Evolutionary conservation across 495 filamentous ascomycete genomes (phyloP).

Genomic region (Lasiosphaeria hispida): DNA sequence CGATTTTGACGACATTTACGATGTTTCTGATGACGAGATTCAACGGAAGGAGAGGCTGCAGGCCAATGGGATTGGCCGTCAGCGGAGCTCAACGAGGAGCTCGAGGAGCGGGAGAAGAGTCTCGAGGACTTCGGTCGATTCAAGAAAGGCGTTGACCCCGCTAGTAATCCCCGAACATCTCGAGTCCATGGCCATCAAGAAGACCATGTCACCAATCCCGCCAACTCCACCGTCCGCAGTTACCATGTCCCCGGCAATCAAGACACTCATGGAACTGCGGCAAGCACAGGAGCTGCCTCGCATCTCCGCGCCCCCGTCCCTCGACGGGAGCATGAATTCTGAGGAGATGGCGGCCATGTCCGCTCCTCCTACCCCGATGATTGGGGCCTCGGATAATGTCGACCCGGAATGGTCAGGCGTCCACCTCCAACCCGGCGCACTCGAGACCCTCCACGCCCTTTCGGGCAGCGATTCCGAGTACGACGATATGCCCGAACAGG

Average conservation of each 20-base stretch:
- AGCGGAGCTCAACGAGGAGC: constrained; percentile 32
- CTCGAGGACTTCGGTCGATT: constrained; percentile 27
- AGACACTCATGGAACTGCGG: constrained; percentile 60
- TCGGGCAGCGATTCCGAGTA: constrained; percentile 54
- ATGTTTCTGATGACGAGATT: constrained; percentile 66
- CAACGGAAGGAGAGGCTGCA: constrained; percentile 30
- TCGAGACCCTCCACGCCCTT: constrained; percentile 76
- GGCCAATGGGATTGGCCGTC: constrained; percentile 36
- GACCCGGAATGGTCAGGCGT: constrained; percentile 58
- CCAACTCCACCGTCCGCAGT: constrained; percentile 75
- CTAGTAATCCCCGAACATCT: constrained; percentile 63
- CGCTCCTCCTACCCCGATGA: constrained; percentile 75
- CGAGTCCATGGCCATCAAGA: constrained; percentile 26
- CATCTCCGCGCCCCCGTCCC: constrained; percentile 76
- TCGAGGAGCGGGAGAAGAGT: constrained; percentile 22
- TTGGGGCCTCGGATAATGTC: constrained; percentile 54
- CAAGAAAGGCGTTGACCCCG: constrained; percentile 56
- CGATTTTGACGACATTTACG: constrained; percentile 84
- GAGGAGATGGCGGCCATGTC: constrained; percentile 78
- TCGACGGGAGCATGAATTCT: constrained; percentile 83
- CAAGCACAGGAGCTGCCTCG: constrained; percentile 60
- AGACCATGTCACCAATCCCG: constrained; percentile 62
- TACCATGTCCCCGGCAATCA: constrained; percentile 69
- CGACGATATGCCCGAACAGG: constrained; percentile 50
- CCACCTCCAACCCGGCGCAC: constrained; percentile 72